These are phyloP conservation scores for Aspergillus steynii DNA, from an alignment of 495 filamentous ascomycete genomes.

Conservation along the genomic window DNA sequence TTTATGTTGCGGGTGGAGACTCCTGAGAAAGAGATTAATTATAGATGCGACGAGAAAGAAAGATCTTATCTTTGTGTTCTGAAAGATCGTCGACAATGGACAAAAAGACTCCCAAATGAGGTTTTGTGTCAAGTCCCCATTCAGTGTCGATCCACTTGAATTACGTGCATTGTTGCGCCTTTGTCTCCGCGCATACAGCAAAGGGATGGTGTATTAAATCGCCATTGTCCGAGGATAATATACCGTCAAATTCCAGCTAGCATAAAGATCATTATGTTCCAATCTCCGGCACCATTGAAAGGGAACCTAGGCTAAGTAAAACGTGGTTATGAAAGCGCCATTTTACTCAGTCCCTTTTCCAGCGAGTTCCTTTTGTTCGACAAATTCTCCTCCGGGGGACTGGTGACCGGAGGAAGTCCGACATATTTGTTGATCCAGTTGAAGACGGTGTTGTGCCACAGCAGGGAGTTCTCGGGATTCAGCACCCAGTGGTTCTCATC, in stretches of 20 bases:
- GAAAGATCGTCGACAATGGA: neutral
- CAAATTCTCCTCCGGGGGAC: slow-evolving; percentile 8
- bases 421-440: slow-evolving; percentile 86
- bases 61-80: neutral
- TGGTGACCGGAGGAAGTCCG: slow-evolving; percentile 47
- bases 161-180: neutral
- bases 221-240: neutral
- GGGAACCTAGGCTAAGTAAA: neutral
- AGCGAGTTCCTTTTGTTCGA: slow-evolving; percentile 10
- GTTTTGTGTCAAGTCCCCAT: neutral
- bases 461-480: slow-evolving; percentile 84
- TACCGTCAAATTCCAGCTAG: neutral
- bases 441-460: slow-evolving; percentile 89
- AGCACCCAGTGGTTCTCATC: slow-evolving; percentile 89
- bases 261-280: neutral
- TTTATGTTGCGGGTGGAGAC: neutral
- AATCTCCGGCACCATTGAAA: neutral
- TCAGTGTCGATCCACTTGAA: neutral
- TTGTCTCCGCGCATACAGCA: neutral
- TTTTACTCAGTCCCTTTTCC: neutral
- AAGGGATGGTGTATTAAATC: neutral
- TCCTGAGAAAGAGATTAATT: neutral
- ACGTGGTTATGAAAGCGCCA: neutral
- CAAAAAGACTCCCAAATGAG: neutral
- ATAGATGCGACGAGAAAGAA: no score